Percentiles rank a stretch among this genome's conserved stretches.
phyloP scores from a whole-genome alignment of 2,329 filamentous ascomycete species.

The Emmonsiellopsis sp. region DNA sequence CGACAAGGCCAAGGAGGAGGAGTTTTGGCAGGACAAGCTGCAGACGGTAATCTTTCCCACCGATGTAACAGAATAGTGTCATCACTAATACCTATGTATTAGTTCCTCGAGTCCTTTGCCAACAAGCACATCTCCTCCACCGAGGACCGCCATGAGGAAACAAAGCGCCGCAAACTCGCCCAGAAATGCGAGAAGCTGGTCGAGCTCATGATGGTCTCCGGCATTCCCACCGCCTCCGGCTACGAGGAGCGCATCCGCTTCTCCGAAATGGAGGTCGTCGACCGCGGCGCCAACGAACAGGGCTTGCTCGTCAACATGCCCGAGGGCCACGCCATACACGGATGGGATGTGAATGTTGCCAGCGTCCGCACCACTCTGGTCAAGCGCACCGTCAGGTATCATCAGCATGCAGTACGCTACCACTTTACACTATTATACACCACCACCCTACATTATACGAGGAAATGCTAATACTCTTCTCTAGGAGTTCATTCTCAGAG shows the following conservation, averaged over 20 bases:
- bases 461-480: background rate
- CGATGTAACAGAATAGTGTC: no score
- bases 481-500: constrained; percentile 80
- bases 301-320: constrained; percentile 80
- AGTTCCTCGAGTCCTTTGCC: constrained; percentile 96
- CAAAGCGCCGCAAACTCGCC: constrained; percentile 85
- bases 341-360: constrained; percentile 94
- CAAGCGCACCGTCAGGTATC: constrained; percentile 79
- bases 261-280: constrained; percentile 92
- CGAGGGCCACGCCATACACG: constrained; percentile 85
- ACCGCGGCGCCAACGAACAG: constrained; percentile 83
- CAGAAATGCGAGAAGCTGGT: constrained; percentile 91
- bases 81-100: no score
- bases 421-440: background rate
- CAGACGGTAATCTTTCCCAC: constrained; percentile 56
- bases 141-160: constrained; percentile 91
- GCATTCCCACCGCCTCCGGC: constrained; percentile 86
- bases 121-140: constrained; percentile 96
- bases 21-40: constrained; percentile 98
- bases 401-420: constrained; percentile 71
- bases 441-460: background rate
- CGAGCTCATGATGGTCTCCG: constrained; percentile 99
- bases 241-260: constrained; percentile 97
- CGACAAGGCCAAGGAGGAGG: constrained; percentile 93
- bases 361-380: constrained; percentile 72